Evolutionary conservation across 257 asterid species (phyloP), one percentile per base, ranked within the genome.

Genomic region (Salvia splendens): DNA sequence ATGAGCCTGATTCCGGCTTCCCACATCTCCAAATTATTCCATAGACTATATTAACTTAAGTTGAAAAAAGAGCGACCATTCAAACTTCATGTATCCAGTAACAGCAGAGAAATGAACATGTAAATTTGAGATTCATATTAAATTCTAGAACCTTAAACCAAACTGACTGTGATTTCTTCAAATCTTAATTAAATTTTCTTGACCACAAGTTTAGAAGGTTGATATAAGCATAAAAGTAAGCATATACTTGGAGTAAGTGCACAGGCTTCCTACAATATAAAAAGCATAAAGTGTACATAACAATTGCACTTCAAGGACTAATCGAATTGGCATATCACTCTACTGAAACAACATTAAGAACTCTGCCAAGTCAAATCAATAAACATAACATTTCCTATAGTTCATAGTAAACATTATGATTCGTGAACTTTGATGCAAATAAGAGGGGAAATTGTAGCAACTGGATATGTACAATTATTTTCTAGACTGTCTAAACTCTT

Each of bases 361-460:
- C 38, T 64, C 46, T 5, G 43, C 14, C 35, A 17, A 63, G 45
- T 63, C 50, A 42, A 65, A 12, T 36, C 52, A 52, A 52, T 12
- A 49, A 38, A 38, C 14, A 60, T 32, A 70, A 24, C 53, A 47
- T 42, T 28, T 59, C 64, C 41, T 45, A 42, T 40, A 48, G 58
- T n/a, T 52, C 49, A 59, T 30, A 35, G 14, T 1, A 10, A 41
- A 35, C 51, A 67, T 16, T 49, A 36, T 38, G 12, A 69, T 43
- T 14, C 48, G 24, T 68, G 17, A 61, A 16, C 38, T 40, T 35
- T 46, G 40, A 5, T 52, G 47, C 28, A 17, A 8, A 46, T 15
- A 64, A 63, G 64, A 50, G 20, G 47, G 48, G 62, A 48, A 42
- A 59, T 28, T 32, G 70, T 53, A 63, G 61, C 67, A 40, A 30